Evolutionary conservation across 768 basidiomycete species (phyloP), one percentile per base, ranked within the genome.

Genomic region (Jaapia argillacea): DNA sequence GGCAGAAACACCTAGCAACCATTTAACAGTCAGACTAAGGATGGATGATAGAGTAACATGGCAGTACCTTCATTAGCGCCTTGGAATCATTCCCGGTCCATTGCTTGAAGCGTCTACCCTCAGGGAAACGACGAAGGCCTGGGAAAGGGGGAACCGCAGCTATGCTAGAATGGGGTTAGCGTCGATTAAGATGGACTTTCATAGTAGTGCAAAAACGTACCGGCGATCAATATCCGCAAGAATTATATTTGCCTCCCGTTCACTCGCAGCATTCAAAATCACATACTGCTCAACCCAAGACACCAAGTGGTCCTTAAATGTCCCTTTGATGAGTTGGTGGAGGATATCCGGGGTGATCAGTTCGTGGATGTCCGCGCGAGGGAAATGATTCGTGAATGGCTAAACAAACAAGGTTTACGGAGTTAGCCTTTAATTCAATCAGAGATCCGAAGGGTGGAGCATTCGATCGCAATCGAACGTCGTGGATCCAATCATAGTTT

Each of bases 71-170:
- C 61, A 67, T 67, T 4, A 67, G 42, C 0, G 54, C 62, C 24
- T 68, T 68, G 1, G 61, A 67, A 18, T 68, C 58, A 28, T 67
- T 45, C 3, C 64, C 57, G 0, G 64, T 68, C 66, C 66, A 68
- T 24, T 67, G 66, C 18, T 62, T 59, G 41, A 65, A 66, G 1
- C 50, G 43, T 0, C 44, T 37, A 1, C 65, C 63, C 24, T 65
- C 48, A 2, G 54, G 54, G 21, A 68, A 67, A 0, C 49, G 42
- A 4, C 50, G 40, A 0, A 65, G 51, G 0, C 58, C 58, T 0
- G 59, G 18, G 24, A 63, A 67, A 0, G 51, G 36, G 1, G 55
- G 53, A 0, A 53, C 54, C 1, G 50, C 56, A 3, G 61, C 52
- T 26, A 62, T 61, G 10, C 61, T 65, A 20, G 10, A 28, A n/a